Base-by-base conservation (phyloP, 2,329 filamentous ascomycete genomes). In the Teratosphaeria zuluensis region DNA sequence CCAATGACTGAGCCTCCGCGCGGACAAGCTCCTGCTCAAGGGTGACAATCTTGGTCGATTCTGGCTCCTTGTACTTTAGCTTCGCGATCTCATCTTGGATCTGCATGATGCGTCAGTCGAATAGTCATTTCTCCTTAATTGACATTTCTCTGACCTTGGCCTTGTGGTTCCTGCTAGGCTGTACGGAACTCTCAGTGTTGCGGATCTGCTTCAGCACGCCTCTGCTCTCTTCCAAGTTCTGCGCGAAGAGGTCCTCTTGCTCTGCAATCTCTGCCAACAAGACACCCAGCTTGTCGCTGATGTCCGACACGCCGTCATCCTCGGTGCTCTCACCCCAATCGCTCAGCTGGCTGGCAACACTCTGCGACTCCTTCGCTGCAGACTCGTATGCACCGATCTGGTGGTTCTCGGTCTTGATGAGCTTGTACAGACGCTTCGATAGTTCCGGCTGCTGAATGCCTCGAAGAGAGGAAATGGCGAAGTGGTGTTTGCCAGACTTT, bases 1-100 rank as follows among this genome's bases (percentile, higher is more conserved):
- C 94, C 60, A 99, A 77, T 69, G 90, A 95, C 79, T 97, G 92
- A 2, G 94, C 94, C 79, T 99, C 94, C 28, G 92, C 92, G 65
- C 94, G 83, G 56, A 99, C 92, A 56, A 99, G 85, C 79, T 97
- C 94, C 78, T 99, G 94, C 79, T 99, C 94, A 57, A 97, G 81
- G 24, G 87, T 87, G 38, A 90, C 85, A 58, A 97, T 78, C 72
- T 85, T 89, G 32, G 89, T 81, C 70, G 87, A 95, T 71, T 88
- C 84, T 6, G 92, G 91, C 75, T 97, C 94, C 78, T 94, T 96
- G 74, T 87, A 83, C 80, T 95, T 96, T 66, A 96, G 77, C 75
- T 86, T 89, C 65, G 89, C 86, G 68, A 99, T 96, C 75, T 99
- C 92, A 71, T 97, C 92, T 59, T 86, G 81, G 63, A 97, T 87